Evolutionary conservation across 2,329 filamentous ascomycete genomes (phyloP).

Genomic region (Cladophialophora exuberans): DNA sequence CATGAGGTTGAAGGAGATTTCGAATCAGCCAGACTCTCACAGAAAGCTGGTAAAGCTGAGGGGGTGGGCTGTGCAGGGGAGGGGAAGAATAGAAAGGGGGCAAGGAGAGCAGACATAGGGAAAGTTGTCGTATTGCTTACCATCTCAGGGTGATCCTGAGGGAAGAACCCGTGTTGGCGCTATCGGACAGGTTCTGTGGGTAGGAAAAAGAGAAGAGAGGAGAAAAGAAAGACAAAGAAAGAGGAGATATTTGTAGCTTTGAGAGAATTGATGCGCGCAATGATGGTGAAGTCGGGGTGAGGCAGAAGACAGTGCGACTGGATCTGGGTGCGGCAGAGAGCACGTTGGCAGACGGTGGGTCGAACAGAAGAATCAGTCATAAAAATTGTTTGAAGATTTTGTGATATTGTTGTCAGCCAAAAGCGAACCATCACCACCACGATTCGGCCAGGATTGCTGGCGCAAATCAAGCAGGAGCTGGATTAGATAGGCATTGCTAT

Average conservation of each 20-base stretch:
- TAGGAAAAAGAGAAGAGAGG: background rate
- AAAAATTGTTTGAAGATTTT: background rate
- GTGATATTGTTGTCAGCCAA: slow-evolving; percentile 22
- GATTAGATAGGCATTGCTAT: slow-evolving; percentile 27
- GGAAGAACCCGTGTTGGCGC: slow-evolving; percentile 1
- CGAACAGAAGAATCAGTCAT: background rate
- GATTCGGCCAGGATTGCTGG: slow-evolving; percentile 7
- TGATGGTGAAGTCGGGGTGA: background rate
- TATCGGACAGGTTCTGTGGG: background rate
- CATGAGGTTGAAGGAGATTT: background rate
- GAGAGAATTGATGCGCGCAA: too few relatives aligned
- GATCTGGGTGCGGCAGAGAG: too few relatives aligned
- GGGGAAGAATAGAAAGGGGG: slow-evolving; percentile 1
- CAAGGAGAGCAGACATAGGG: slow-evolving; percentile 9
- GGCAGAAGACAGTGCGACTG: background rate
- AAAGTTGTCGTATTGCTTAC: slow-evolving; percentile 4
- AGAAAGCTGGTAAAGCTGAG: background rate
- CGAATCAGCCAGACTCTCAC: background rate
- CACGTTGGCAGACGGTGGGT: too few relatives aligned
- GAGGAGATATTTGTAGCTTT: background rate
- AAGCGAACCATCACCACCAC: slow-evolving; percentile 29
- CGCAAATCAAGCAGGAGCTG: slow-evolving; percentile 14
- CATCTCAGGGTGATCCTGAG: slow-evolving; percentile 7
- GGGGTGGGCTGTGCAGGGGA: background rate
- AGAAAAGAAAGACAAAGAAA: background rate